phyloP scores from a whole-genome alignment of 225 moss, liverwort and hornwort species.

The Sphagnum contortum region DNA sequence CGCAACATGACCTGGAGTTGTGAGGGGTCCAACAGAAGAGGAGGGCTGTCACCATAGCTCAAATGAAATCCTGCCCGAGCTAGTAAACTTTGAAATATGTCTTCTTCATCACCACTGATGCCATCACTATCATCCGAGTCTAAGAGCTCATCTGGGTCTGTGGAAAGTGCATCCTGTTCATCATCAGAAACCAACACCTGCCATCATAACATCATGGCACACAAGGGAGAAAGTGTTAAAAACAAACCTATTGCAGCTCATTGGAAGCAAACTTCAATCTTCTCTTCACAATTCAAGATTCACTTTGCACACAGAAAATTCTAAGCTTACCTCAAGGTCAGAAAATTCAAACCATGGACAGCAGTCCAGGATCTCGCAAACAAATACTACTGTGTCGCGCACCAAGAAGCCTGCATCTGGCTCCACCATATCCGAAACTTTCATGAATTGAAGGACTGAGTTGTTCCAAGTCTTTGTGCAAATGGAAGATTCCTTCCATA shows the following conservation, averaged over 20 bases:
- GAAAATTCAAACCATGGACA: constrained; percentile 99
- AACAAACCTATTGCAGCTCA: too few species aligned
- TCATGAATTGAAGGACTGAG: constrained; percentile 99
- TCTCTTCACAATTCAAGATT: not conserved
- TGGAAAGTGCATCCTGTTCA: constrained; percentile 96
- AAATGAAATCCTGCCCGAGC: constrained; percentile 96
- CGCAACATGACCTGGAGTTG: constrained; percentile 93
- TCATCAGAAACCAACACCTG: constrained; percentile 99
- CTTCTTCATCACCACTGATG: constrained; percentile 99
- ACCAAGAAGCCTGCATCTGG: constrained; percentile 93
- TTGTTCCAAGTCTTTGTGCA: constrained; percentile 99
- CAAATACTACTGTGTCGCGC: constrained; percentile 94
- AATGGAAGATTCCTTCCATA: constrained; percentile 99
- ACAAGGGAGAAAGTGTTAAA: too few species aligned
- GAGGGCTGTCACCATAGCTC: constrained; percentile 95
- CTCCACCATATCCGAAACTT: constrained; percentile 99
- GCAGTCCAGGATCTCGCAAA: constrained; percentile 99
- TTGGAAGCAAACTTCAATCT: not conserved
- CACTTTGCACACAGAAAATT: not conserved
- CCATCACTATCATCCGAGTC: constrained; percentile 99
- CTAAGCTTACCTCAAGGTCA: constrained; percentile 75
- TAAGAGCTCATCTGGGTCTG: constrained; percentile 94
- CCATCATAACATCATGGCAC: constrained; percentile 7
- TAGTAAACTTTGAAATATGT: constrained; percentile 86
- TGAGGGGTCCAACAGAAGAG: constrained; percentile 90